phyloP scores from a whole-genome alignment of 2,329 filamentous ascomycete genomes.

The Penicillium sp. region DNA sequence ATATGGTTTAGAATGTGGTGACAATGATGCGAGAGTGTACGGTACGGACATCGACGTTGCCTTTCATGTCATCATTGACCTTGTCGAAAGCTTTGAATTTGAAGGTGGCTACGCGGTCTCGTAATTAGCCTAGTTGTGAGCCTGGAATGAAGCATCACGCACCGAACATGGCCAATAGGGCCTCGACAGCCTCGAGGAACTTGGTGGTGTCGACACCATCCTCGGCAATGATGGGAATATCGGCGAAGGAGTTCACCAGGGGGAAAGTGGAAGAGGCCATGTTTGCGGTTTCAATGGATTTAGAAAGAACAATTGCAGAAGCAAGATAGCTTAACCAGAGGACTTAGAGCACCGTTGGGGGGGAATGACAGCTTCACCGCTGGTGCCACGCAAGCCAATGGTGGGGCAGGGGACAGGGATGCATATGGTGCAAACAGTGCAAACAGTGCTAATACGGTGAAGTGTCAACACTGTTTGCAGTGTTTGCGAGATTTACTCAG shows the following conservation, averaged over 20 bases:
- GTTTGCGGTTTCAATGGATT: slow-evolving; percentile 8
- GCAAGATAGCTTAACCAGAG: slow-evolving; percentile 8
- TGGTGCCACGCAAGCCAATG: slow-evolving; percentile 34
- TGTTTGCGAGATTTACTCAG: slow-evolving; percentile 11
- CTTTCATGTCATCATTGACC: slow-evolving; percentile 87
- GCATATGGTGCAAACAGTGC: slow-evolving; percentile 25
- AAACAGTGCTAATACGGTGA: slow-evolving; percentile 30
- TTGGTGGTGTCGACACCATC: slow-evolving; percentile 79
- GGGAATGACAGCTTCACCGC: slow-evolving; percentile 30
- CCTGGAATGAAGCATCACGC: slow-evolving; percentile 22
- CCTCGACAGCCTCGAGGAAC: slow-evolving; percentile 90
- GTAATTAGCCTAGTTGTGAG: slow-evolving; percentile 10
- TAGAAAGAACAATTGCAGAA: slow-evolving; percentile 9
- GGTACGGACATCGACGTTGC: slow-evolving; percentile 78
- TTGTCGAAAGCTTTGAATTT: slow-evolving; percentile 77
- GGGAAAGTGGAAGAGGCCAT: slow-evolving; percentile 69
- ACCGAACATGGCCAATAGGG: slow-evolving; percentile 86
- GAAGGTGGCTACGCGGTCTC: slow-evolving; percentile 53
- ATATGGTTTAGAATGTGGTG: slow-evolving; percentile 13
- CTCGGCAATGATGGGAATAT: slow-evolving; percentile 75
- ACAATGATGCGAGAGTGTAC: slow-evolving; percentile 1
- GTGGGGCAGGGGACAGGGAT: slow-evolving; percentile 6
- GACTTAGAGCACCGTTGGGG: slow-evolving; percentile 3
- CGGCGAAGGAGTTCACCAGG: slow-evolving; percentile 78
- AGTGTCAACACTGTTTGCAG: slow-evolving; percentile 8